Evolutionary conservation across 345 rosid species (phyloP).

Genomic region (Nasturtium officinale): DNA sequence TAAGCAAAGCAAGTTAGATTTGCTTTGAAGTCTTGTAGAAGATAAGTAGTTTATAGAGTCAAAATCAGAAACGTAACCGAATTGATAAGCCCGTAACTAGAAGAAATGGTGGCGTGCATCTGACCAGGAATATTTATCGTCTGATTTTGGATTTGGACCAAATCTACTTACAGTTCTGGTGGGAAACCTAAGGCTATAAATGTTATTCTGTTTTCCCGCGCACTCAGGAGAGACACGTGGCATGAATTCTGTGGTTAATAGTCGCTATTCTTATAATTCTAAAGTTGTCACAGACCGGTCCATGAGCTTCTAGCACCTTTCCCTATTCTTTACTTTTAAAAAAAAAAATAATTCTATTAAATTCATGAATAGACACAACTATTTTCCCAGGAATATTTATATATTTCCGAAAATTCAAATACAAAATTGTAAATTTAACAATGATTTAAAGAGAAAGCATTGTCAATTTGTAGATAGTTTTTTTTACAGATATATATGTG

Average conservation of each 20-base stretch:
- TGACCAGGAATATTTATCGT: conserved; percentile 5
- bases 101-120: conserved; percentile 34
- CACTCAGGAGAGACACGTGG: conserved; percentile 31
- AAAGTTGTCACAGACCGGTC: conserved; percentile 9
- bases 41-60: conserved; percentile 3
- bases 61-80: conserved; percentile 17
- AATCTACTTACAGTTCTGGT: conserved; percentile 35
- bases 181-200: conserved; percentile 17
- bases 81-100: conserved; percentile 8
- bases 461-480: background rate
- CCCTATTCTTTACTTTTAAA: background rate
- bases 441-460: background rate
- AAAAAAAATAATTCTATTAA: background rate
- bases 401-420: background rate
- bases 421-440: background rate
- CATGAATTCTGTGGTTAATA: background rate
- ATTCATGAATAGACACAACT: background rate
- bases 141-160: conserved; percentile 25
- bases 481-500: background rate
- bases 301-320: conserved; percentile 38
- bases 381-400: background rate
- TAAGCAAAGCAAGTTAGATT: background rate
- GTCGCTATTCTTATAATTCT: conserved; percentile 20
- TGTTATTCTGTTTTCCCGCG: background rate
- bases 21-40: conserved; percentile 15